A percentile compares a stretch with the other conserved stretches of the same genome.
These are phyloP conservation scores for Salix dunnii DNA, from an alignment of 345 rosid species.

Conservation along the genomic window DNA sequence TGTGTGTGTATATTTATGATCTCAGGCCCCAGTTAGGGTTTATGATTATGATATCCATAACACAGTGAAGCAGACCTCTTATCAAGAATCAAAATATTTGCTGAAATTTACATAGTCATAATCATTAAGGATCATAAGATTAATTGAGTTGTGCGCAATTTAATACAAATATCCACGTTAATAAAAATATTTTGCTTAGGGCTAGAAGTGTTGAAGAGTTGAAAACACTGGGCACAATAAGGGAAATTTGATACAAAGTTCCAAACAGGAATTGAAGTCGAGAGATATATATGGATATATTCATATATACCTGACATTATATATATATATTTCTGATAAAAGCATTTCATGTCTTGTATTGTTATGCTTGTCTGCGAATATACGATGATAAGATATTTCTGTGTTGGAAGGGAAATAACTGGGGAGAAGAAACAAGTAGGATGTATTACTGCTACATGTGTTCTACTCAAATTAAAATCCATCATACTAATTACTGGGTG, in stretches of 20 bases:
- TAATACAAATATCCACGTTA: rapidly evolving
- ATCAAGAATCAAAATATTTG: not conserved
- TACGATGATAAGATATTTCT: too few species aligned
- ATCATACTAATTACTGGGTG: not conserved
- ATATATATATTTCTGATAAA: not conserved
- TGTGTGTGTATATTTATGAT: not conserved
- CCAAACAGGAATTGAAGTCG: not conserved
- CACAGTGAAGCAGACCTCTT: not conserved
- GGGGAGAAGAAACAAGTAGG: not conserved
- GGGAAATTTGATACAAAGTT: not conserved
- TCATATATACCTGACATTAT: not conserved
- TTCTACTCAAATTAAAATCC: not conserved
- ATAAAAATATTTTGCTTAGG: not conserved
- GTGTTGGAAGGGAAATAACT: not conserved
- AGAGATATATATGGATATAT: not conserved
- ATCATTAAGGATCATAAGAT: too few species aligned
- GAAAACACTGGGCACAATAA: not conserved
- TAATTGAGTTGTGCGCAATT: rapidly evolving
- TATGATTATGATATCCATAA: not conserved
- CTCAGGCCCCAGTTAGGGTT: constrained; percentile 10
- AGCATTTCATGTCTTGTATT: constrained; percentile 10
- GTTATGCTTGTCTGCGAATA: constrained; percentile 15
- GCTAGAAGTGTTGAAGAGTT: not conserved
- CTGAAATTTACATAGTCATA: rapidly evolving
- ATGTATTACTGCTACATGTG: not conserved